phyloP scores from a whole-genome alignment of 2,329 filamentous ascomycete genomes.

The Nectriaceae sp. region DNA sequence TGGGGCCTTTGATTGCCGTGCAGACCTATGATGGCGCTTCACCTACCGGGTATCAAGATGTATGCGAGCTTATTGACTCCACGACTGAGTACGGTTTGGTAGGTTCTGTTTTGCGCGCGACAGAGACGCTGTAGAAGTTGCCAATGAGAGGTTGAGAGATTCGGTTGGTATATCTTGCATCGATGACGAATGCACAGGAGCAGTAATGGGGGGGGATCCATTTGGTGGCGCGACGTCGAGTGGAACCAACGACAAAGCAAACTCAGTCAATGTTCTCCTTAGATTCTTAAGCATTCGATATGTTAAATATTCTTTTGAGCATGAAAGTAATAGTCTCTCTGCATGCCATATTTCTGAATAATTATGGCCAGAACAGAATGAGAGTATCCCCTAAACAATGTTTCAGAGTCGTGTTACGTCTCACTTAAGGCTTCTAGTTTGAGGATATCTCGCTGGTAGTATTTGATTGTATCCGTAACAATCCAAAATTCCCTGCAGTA shows the following conservation, averaged over 20 bases:
- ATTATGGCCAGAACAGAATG: too few species aligned
- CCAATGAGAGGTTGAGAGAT: conserved; percentile 3
- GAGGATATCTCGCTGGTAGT: too few species aligned
- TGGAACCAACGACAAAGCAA: conserved; percentile 13
- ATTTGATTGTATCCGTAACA: too few species aligned
- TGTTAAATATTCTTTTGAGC: conserved; percentile 9
- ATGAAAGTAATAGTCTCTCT: conserved; percentile 5
- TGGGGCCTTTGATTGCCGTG: conserved; percentile 7
- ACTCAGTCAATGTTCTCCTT: conserved; percentile 10
- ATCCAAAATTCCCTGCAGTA: too few species aligned
- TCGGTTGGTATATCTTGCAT: conserved; percentile 1
- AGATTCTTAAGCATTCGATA: conserved; percentile 10
- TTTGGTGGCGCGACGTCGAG: conserved; percentile 10
- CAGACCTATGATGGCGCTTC: conserved; percentile 8
- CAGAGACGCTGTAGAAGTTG: conserved; percentile 6
- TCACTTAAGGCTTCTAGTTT: too few species aligned
- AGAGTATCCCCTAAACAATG: too few species aligned
- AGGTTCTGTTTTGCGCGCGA: conserved; percentile 11
- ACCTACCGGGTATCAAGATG: conserved; percentile 2
- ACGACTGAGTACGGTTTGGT: conserved; percentile 9
- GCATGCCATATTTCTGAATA: conserved; percentile 6
- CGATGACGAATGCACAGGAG: conserved; percentile 13
- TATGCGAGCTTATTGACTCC: conserved; percentile 8
- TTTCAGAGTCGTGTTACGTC: too few species aligned
- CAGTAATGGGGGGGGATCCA: conserved; percentile 10